phyloP scores from a whole-genome alignment of 2,329 filamentous ascomycete genomes.

The Pseudopyrenochaeta lycopersici region DNA sequence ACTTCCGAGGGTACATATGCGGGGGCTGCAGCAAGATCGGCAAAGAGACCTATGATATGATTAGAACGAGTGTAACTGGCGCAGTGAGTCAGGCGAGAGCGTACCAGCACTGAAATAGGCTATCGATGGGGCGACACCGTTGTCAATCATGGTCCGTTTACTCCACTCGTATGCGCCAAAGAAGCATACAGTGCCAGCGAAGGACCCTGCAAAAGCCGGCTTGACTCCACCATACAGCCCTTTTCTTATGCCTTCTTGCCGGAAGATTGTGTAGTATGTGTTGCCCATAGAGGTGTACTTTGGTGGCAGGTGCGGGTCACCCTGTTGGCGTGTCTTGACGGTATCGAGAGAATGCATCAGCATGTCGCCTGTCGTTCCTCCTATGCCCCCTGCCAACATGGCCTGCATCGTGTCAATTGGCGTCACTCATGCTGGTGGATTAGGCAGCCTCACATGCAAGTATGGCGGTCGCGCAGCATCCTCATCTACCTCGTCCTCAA shows the following conservation, averaged over 20 bases:
- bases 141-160: constrained; percentile 87
- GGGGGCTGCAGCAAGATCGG: constrained; percentile 89
- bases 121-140: constrained; percentile 80
- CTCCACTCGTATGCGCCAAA: constrained; percentile 97
- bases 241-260: constrained; percentile 85
- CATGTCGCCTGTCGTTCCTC: constrained; percentile 93
- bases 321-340: constrained; percentile 97
- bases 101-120: constrained; percentile 86
- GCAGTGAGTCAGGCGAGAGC: constrained; percentile 25
- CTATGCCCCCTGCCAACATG: constrained; percentile 94
- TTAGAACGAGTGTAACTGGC: not conserved
- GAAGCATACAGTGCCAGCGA: constrained; percentile 92
- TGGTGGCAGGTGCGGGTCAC: constrained; percentile 89
- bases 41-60: constrained; percentile 75
- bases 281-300: constrained; percentile 91
- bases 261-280: constrained; percentile 91
- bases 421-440: constrained; percentile 6
- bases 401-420: constrained; percentile 64
- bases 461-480: constrained; percentile 59
- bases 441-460: constrained; percentile 52
- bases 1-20: constrained; percentile 98
- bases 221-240: constrained; percentile 94
- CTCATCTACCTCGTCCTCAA: constrained; percentile 45
- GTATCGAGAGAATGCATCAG: constrained; percentile 99
- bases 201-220: constrained; percentile 89